Evolutionary conservation across 495 filamentous ascomycete species (phyloP).

Genomic region (Letharia columbiana): DNA sequence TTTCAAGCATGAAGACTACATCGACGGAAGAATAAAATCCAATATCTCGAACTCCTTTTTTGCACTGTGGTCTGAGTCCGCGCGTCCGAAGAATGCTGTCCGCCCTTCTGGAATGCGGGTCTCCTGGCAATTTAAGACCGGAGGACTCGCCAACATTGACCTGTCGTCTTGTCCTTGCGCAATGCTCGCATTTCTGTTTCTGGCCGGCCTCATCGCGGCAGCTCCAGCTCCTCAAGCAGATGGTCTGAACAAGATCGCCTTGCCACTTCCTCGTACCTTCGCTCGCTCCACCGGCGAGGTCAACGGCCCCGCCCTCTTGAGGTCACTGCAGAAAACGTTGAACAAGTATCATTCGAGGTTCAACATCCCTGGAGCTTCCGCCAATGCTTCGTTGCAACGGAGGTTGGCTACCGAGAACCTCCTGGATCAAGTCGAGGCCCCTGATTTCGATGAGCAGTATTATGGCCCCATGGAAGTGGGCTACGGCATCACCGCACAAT

Average conservation of each 20-base stretch:
- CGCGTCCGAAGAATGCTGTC: not conserved
- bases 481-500: not conserved
- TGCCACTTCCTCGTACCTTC: not conserved
- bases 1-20: too few relatives aligned
- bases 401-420: not conserved
- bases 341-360: not conserved
- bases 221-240: not conserved
- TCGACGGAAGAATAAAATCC: not conserved
- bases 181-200: not conserved
- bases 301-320: not conserved
- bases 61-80: not conserved
- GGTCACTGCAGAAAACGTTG: not conserved
- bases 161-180: not conserved
- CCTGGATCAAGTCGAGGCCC: not conserved
- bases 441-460: not conserved
- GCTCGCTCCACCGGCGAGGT: not conserved
- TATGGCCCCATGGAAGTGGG: conserved; percentile 4
- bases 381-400: not conserved
- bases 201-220: not conserved
- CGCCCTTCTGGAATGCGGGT: not conserved
- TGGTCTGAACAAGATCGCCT: conserved; percentile 9
- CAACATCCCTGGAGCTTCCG: not conserved
- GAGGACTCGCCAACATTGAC: not conserved
- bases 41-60: too few relatives aligned
- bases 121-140: not conserved